These are phyloP conservation scores for Silene uniflora DNA, from an alignment of 148 eudicot genomes.

Conservation along the genomic window DNA sequence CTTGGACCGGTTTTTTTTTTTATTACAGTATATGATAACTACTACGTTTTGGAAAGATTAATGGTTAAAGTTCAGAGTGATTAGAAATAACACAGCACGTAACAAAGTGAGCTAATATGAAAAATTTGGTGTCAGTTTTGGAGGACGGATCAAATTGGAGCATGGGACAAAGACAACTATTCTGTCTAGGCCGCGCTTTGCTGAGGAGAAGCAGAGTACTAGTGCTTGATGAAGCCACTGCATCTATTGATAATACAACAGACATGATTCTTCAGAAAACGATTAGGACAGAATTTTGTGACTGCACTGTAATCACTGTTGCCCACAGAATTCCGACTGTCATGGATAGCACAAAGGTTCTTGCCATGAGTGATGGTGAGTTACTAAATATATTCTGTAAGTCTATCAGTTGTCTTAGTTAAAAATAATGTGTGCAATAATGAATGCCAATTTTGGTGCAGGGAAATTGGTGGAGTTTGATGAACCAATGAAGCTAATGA, in stretches of 20 bases:
- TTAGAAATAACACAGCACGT: too few species aligned
- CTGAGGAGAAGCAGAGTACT: conserved; percentile 76
- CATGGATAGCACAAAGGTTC: conserved; percentile 91
- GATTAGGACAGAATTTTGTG: conserved; percentile 65
- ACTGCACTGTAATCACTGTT: conserved; percentile 88
- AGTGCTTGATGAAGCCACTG: conserved; percentile 96
- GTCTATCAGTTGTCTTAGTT: not conserved
- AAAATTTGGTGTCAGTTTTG: conserved; percentile 36
- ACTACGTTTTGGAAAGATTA: too few species aligned
- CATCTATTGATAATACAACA: conserved; percentile 82
- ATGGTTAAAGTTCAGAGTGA: too few species aligned
- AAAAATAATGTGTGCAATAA: not conserved
- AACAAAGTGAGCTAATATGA: too few species aligned
- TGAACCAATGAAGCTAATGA: conserved; percentile 72
- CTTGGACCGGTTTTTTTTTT: too few species aligned
- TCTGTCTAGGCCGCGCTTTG: conserved; percentile 83
- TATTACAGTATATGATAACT: too few species aligned
- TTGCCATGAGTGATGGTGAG: conserved; percentile 83
- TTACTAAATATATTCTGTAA: not conserved
- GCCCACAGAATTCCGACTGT: conserved; percentile 94
- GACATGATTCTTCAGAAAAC: conserved; percentile 73
- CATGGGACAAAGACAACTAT: conserved; percentile 91
- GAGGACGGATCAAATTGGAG: conserved; percentile 98
- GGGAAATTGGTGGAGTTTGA: conserved; percentile 82
- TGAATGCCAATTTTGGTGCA: conserved; percentile 19